phyloP scores from a whole-genome alignment of 306 rosid species.

The Benincasa hispida region DNA sequence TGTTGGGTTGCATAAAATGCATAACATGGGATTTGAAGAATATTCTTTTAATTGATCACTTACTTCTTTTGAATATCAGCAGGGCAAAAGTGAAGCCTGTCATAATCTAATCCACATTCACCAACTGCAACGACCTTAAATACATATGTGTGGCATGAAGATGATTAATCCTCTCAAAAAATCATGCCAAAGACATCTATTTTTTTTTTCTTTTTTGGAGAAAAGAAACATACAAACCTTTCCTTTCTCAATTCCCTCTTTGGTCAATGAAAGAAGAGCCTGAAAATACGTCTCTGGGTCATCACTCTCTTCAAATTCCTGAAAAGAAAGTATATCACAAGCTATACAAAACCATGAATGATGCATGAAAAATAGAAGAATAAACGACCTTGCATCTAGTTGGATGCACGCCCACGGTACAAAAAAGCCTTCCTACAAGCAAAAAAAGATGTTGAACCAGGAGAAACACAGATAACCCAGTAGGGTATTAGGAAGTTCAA shows the following conservation, averaged over 20 bases:
- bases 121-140: slow-evolving; percentile 86
- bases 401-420: slow-evolving; percentile 96
- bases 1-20: not conserved
- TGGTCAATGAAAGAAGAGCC: slow-evolving; percentile 70
- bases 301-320: slow-evolving; percentile 87
- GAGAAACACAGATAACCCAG: slow-evolving; percentile 9
- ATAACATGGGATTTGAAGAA: not conserved
- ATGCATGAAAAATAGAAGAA: slow-evolving; percentile 1
- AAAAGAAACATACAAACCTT: slow-evolving; percentile 32
- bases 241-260: slow-evolving; percentile 87
- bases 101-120: slow-evolving; percentile 95
- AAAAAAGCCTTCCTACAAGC: slow-evolving; percentile 67
- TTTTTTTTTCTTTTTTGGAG: not conserved
- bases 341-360: not conserved
- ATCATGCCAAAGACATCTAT: not conserved
- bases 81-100: slow-evolving; percentile 88
- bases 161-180: not conserved
- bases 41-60: slow-evolving; percentile 8
- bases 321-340: slow-evolving; percentile 10
- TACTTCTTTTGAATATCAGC: slow-evolving; percentile 83
- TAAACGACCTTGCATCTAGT: slow-evolving; percentile 80
- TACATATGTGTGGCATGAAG: not conserved
- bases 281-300: slow-evolving; percentile 87
- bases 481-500: not conserved
- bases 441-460: slow-evolving; percentile 15